Base-by-base conservation (phyloP, 495 filamentous ascomycete genomes). In the Niebla homalea region DNA sequence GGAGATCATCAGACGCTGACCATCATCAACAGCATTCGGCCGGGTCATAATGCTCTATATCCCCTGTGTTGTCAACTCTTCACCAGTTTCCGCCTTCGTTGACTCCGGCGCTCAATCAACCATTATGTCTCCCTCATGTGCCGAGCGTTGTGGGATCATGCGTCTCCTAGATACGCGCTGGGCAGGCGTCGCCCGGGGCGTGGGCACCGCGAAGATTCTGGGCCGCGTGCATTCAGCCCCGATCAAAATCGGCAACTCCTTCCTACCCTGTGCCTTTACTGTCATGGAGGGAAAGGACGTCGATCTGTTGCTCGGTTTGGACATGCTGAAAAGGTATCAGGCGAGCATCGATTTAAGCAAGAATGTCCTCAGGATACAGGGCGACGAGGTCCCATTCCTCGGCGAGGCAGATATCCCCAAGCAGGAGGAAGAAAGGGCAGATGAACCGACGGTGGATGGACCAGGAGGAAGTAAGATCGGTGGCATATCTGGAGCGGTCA, bases 211-310 rank as follows among this genome's bases (percentile, higher is more conserved):
- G 32, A 83, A 79, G 43, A 94, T 99, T 53, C 80, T 99, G 16
- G 92, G 92, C 36, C 87, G 89, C 22, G 92, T 99, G 0, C 92
- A 97, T 61, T 85, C 83, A 16, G 90, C 93, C 14, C 85, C 85
- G 64, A 90, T 97, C 62, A 86, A 85, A 67, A 94, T 99, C 55
- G 93, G 92, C 16, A 76, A 75, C 35, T 77, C 89, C 59, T 88
- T 87, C 60, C 75, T 99, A 45, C 79, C 89, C 0, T 96, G 89
- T 70, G 85, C 84, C 43, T 99, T 99, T 66, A 97, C 93, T n/a
- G 92, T 99, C 55, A 96, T 99, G 92, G 92, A 99, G 67, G 92
- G 92, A 35, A 99, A 97, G 66, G 80, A 85, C 51, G 92, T 97
- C n/a, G 92, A 97, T 58, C 71, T 99, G 11, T 76, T 99, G 7